Percentiles rank a stretch among this genome's conserved stretches.
Conservation (phyloP, 345 rosid species). For the Eucalyptus curtisii region DNA sequence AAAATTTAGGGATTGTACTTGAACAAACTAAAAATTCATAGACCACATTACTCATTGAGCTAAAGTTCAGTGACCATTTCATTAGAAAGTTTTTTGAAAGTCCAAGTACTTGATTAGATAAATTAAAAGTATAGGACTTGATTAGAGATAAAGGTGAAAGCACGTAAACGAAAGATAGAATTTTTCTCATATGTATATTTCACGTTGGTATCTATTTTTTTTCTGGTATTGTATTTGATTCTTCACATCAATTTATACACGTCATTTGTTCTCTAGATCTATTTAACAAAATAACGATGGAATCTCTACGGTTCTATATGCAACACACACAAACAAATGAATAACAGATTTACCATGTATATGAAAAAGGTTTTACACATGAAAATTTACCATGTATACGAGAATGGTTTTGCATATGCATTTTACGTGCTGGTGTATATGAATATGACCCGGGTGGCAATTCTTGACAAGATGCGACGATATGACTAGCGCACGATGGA, state of each 20-base stretch:
- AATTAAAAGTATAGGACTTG: background rate
- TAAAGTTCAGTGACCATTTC: rapidly evolving
- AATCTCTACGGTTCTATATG: background rate
- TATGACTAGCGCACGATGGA: background rate
- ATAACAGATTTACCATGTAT: background rate
- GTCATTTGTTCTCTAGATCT: background rate
- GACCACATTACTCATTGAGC: background rate
- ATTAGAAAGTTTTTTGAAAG: background rate
- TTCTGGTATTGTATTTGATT: background rate
- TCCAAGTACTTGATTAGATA: background rate
- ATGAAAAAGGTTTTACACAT: too few relatives aligned
- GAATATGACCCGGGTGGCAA: background rate
- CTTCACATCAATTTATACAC: background rate
- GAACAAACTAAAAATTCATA: background rate
- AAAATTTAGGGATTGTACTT: background rate
- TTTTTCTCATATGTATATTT: background rate
- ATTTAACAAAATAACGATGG: background rate
- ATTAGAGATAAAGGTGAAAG: background rate
- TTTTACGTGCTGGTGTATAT: background rate
- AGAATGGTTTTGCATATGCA: background rate
- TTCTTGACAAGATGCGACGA: background rate
- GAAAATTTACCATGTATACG: background rate
- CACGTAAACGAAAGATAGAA: background rate
- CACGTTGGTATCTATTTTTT: background rate
- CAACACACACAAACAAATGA: background rate